These are phyloP conservation scores for Russula brevipes DNA, from an alignment of 768 basidiomycete genomes.

Conservation along the genomic window DNA sequence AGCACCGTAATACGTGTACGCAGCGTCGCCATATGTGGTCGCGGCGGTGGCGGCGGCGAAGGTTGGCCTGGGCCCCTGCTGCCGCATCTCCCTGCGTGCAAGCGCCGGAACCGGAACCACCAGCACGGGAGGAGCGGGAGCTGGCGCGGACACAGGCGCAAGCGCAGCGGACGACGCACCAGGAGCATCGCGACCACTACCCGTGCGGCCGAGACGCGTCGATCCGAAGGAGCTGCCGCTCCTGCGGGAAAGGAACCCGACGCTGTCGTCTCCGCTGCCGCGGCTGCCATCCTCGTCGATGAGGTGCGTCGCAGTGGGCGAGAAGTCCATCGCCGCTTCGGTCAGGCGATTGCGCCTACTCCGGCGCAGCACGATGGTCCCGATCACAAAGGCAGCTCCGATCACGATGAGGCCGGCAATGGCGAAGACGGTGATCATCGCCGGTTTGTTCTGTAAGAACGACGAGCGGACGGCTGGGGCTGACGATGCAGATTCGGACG, in stretches of 20 bases:
- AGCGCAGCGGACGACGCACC: too few relatives aligned
- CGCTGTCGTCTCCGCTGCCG: slow-evolving; percentile 4
- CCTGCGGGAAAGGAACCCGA: background rate
- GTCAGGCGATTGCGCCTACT: slow-evolving; percentile 36
- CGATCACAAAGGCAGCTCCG: slow-evolving; percentile 39
- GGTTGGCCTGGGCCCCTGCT: background rate
- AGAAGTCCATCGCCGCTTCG: slow-evolving; percentile 28
- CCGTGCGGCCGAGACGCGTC: background rate
- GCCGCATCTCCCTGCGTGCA: background rate
- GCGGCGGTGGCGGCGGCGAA: background rate
- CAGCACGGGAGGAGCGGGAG: background rate
- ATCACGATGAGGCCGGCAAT: slow-evolving; percentile 47
- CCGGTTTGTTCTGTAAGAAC: slow-evolving; percentile 63
- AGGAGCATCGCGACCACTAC: background rate
- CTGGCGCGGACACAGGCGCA: background rate
- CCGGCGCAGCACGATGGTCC: slow-evolving; percentile 47
- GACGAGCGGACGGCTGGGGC: slow-evolving; percentile 29
- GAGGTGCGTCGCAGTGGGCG: slow-evolving; percentile 6
- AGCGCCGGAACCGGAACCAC: background rate
- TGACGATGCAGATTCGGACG: slow-evolving; percentile 25
- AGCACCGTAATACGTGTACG: background rate
- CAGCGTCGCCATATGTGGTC: background rate
- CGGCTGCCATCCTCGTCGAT: background rate
- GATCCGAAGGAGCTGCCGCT: background rate
- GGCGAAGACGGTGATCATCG: slow-evolving; percentile 55